A percentile compares a stretch with the other conserved stretches of the same genome.
These are phyloP conservation scores for Circinella minor DNA, from an alignment of 371 early-diverging fungal species.

Conservation along the genomic window DNA sequence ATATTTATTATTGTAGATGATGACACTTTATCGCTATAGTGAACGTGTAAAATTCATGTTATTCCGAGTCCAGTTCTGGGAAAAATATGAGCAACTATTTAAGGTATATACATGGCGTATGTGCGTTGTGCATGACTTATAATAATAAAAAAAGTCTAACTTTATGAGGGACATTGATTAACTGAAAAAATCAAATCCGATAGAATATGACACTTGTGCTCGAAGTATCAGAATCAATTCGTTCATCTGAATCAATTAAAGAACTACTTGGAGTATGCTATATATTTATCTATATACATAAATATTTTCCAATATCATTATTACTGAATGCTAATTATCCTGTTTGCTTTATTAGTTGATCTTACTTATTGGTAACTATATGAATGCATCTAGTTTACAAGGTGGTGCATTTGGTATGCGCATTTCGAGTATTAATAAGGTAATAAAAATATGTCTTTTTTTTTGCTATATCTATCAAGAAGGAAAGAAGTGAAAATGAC, in stretches of 20 bases:
- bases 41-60: conserved; percentile 53
- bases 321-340: not conserved
- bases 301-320: not conserved
- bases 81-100: conserved; percentile 43
- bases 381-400: conserved; percentile 61
- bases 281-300: not conserved
- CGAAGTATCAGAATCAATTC: conserved; percentile 41
- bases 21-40: conserved; percentile 52
- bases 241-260: conserved; percentile 31
- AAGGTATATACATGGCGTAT: conserved; percentile 17
- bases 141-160: no score
- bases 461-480: no score
- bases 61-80: conserved; percentile 54
- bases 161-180: not conserved
- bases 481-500: not conserved
- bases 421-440: conserved; percentile 59
- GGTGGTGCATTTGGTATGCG: conserved; percentile 69
- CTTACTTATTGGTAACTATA: conserved; percentile 62
- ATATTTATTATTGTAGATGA: conserved; percentile 41
- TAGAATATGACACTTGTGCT: conserved; percentile 42
- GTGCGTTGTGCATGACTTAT: not conserved
- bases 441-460: conserved; percentile 9
- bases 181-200: no score
- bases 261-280: conserved; percentile 35
- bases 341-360: conserved; percentile 38